Conservation (phyloP, 331 rosid genomes). For the Saraca asoca region DNA sequence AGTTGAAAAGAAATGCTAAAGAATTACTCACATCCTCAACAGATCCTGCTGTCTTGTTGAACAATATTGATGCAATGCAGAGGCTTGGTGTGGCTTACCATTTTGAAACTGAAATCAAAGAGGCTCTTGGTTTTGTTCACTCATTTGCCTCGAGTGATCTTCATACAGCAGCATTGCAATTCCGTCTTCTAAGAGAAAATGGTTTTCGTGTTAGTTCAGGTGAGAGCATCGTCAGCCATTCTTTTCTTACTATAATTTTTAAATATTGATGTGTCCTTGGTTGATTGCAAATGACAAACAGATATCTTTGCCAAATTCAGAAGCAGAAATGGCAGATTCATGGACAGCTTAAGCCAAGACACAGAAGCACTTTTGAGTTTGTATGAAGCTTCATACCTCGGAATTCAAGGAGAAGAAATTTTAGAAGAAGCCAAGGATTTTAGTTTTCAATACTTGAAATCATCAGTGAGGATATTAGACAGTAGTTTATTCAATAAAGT, state of each 20-base stretch:
- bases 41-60: neutral
- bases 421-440: conserved; percentile 36
- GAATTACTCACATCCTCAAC: neutral
- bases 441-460: conserved; percentile 7
- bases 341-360: conserved; percentile 31
- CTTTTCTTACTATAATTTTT: neutral
- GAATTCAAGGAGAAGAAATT: conserved; percentile 36
- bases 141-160: conserved; percentile 4
- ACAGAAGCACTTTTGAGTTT: conserved; percentile 37
- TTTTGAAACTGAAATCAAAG: conserved; percentile 38
- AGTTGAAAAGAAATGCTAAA: conserved; percentile 7
- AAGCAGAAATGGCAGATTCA: conserved; percentile 25
- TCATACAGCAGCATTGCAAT: conserved; percentile 25
- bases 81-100: conserved; percentile 41
- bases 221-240: neutral
- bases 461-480: neutral
- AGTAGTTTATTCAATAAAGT: conserved; percentile 11
- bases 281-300: neutral
- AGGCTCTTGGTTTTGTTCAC: neutral
- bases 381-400: conserved; percentile 41
- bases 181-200: conserved; percentile 36
- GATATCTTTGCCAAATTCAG: conserved; percentile 33
- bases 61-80: conserved; percentile 27
- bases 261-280: neutral
- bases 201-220: conserved; percentile 36